Conservation (phyloP, 805 yeast genomes). For the Saccharomycopsis sp. region DNA sequence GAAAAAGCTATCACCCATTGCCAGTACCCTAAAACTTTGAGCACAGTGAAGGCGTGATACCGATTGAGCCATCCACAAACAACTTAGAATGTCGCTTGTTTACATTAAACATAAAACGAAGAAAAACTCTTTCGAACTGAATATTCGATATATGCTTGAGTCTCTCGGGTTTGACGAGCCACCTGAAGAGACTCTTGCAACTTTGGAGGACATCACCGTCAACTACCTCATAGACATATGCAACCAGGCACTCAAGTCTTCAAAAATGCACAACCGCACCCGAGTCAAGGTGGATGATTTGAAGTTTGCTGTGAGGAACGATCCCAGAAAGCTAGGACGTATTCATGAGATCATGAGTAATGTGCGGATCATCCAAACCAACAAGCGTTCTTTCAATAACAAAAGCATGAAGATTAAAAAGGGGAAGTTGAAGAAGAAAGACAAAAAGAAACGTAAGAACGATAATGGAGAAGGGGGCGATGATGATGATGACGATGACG, state of each 20-base stretch:
- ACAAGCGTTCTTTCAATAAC: slow-evolving; percentile 16
- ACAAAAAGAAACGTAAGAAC: slow-evolving; percentile 12
- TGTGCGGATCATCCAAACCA: slow-evolving; percentile 12
- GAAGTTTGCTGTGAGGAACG: slow-evolving; percentile 18
- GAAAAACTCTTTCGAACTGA: slow-evolving; percentile 16
- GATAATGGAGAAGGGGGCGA: slow-evolving; percentile 8
- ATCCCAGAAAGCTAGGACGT: slow-evolving; percentile 13
- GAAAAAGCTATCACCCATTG: too few relatives aligned
- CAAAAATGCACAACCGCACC: slow-evolving; percentile 17
- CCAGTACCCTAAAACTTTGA: too few relatives aligned
- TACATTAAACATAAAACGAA: slow-evolving; percentile 7
- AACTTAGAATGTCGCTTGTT: slow-evolving; percentile 6
- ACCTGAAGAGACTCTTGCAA: slow-evolving; percentile 17
- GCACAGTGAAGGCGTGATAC: too few relatives aligned
- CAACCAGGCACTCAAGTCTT: slow-evolving; percentile 16
- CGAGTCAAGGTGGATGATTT: slow-evolving; percentile 19
- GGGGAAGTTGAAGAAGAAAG: slow-evolving; percentile 4
- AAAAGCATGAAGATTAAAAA: slow-evolving; percentile 5
- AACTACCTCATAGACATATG: slow-evolving; percentile 16
- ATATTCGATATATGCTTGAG: slow-evolving; percentile 18
- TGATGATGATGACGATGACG: slow-evolving; percentile 11
- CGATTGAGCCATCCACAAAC: too few relatives aligned
- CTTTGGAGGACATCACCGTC: slow-evolving; percentile 18
- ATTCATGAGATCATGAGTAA: slow-evolving; percentile 17
- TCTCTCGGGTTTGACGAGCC: slow-evolving; percentile 18